Conservation (phyloP, 2,329 filamentous ascomycete genomes). For the Ascochyta clinopodiicola region DNA sequence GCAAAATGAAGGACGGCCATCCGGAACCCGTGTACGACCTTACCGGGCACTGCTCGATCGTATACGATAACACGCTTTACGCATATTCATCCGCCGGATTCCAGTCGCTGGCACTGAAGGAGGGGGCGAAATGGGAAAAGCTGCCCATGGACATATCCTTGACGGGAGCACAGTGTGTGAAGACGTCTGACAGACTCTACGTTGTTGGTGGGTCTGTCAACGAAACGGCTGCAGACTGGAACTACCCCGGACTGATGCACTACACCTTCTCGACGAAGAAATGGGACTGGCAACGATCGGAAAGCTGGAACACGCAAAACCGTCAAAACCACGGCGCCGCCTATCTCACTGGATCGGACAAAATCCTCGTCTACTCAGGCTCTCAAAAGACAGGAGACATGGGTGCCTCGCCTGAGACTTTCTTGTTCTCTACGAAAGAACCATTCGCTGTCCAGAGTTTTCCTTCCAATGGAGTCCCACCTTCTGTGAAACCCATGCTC, state of each 20-base stretch:
- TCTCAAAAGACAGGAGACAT: slow-evolving; percentile 64
- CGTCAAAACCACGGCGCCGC: slow-evolving; percentile 76
- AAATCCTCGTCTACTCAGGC: slow-evolving; percentile 83
- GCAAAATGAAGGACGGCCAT: slow-evolving; percentile 65
- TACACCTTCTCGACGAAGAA: slow-evolving; percentile 63
- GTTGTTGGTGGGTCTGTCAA: slow-evolving; percentile 73
- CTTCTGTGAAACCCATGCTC: slow-evolving; percentile 72
- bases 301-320: slow-evolving; percentile 65
- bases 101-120: slow-evolving; percentile 71
- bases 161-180: slow-evolving; percentile 78
- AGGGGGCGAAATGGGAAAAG: slow-evolving; percentile 74
- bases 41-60: slow-evolving; percentile 79
- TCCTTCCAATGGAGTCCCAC: slow-evolving; percentile 57
- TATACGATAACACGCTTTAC: slow-evolving; percentile 84
- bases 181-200: slow-evolving; percentile 73
- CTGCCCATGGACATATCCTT: slow-evolving; percentile 72
- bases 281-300: slow-evolving; percentile 64
- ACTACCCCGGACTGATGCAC: slow-evolving; percentile 78
- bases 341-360: slow-evolving; percentile 73
- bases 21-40: slow-evolving; percentile 74
- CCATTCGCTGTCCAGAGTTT: slow-evolving; percentile 69
- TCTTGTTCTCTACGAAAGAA: slow-evolving; percentile 69
- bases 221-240: slow-evolving; percentile 45
- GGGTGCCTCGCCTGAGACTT: slow-evolving; percentile 73
- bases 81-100: slow-evolving; percentile 79